These are phyloP conservation scores for Trichoderma asperelloides DNA, from an alignment of 495 filamentous ascomycete species.

Conservation along the genomic window DNA sequence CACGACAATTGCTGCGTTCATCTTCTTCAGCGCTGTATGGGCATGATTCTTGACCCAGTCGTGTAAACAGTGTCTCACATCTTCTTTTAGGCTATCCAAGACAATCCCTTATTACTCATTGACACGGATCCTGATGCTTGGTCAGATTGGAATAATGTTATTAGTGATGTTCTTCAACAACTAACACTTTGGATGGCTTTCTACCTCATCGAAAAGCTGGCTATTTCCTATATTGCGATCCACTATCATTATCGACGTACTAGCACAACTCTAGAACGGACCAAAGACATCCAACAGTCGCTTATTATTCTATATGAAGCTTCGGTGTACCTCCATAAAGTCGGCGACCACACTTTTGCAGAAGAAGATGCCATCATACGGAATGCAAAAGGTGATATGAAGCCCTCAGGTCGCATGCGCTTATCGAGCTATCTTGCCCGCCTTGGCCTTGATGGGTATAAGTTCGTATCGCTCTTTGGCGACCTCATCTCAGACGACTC, in stretches of 20 bases:
- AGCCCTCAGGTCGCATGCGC: constrained; percentile 18
- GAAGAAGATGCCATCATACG: constrained; percentile 23
- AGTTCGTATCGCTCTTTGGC: constrained; percentile 22
- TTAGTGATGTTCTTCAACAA: constrained; percentile 19
- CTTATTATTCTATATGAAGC: constrained; percentile 66
- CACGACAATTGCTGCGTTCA: constrained; percentile 12
- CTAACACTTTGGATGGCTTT: constrained; percentile 28
- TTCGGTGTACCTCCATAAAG: constrained; percentile 34
- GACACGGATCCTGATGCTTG: constrained; percentile 4
- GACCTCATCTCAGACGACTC: constrained; percentile 19
- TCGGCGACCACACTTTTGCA: constrained; percentile 18
- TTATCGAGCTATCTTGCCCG: constrained; percentile 18
- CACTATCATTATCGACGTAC: constrained; percentile 76
- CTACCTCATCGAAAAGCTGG: constrained; percentile 55
- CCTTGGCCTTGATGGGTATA: constrained; percentile 21
- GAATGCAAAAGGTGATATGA: constrained; percentile 20
- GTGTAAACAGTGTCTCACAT: not conserved
- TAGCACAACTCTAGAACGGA: constrained; percentile 50
- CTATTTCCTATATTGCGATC: constrained; percentile 73
- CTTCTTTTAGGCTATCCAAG: constrained; percentile 11
- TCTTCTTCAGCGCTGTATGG: constrained; percentile 14
- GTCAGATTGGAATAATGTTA: constrained; percentile 14
- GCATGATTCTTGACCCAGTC: not conserved
- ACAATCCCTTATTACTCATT: constrained; percentile 9
- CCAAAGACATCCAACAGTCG: constrained; percentile 60